Evolutionary conservation across 345 rosid species (phyloP), one percentile per base, ranked within the genome.

Genomic region (Reutealis trisperma): DNA sequence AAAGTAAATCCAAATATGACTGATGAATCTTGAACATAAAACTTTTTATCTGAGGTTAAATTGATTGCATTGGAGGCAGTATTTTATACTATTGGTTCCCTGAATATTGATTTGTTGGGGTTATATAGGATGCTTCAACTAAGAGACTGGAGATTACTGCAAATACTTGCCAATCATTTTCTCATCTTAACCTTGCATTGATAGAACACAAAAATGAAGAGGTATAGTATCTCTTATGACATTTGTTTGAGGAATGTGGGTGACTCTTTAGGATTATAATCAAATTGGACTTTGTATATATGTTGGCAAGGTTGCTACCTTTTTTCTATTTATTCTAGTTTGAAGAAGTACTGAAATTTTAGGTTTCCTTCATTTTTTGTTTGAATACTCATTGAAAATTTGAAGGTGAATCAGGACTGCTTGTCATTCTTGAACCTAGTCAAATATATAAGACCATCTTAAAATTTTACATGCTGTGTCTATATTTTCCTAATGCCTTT

Each of bases 171-270:
- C 81, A 81, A 77, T 80, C 76, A 82, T 81, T 84, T 75, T 75
- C 87, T 68, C 64, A 82, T 61, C 75, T 83, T 78, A 87, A 82
- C 80, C 79, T 79, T 81, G 87, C 89, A 75, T 80, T 91, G 77
- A 79, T 89, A 86, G 90, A 83, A 67, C 63, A 80, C 62, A 68
- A 8, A 70, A 80, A 78, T 32, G 71, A 83, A 80, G 86, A 89
- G 90, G 93, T 87, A 87, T 71, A 76, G 32, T 27, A 54, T 66
- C 78, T 74, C 75, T 74, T 74, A 37, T 71, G 42, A 9, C 44
- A 44, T 71, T 63, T 67, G 41, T 19, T 64, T 55, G 67, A 44
- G 22, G 59, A 75, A 49, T 30, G 8, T 71, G n/a, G 62, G 21
- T 47, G n/a, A 30, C 70, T 74, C 60, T 37, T 52, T 13, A n/a